A percentile compares a stretch with the other conserved stretches of the same genome.
Conservation (phyloP, 208 protist species). For the Kentomonas sorsogonicus region DNA sequence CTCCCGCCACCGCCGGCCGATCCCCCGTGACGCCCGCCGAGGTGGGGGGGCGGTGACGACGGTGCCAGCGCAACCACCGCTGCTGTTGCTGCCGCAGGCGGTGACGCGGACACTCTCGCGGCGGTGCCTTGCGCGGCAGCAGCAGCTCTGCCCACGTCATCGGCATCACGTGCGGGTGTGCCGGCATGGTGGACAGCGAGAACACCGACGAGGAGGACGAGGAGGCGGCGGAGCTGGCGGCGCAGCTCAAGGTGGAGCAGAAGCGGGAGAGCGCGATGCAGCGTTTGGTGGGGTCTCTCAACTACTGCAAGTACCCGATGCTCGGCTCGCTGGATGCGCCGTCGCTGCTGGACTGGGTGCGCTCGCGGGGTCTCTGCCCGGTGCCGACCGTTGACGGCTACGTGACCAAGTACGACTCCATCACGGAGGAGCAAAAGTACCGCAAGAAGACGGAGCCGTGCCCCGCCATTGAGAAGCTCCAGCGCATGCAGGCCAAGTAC, state of each 20-base stretch:
- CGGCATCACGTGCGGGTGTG: too few species aligned
- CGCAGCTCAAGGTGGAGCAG: background rate
- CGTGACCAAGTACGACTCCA: slow-evolving; percentile 40
- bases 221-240: background rate
- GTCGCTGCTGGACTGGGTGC: slow-evolving; percentile 59
- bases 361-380: too few species aligned
- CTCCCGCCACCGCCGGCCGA: background rate
- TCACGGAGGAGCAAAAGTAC: slow-evolving; percentile 53
- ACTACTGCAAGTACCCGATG: slow-evolving; percentile 30
- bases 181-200: too few species aligned
- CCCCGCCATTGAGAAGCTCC: slow-evolving; percentile 59
- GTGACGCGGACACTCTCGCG: too few species aligned
- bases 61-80: too few species aligned
- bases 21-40: too few species aligned
- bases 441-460: slow-evolving; percentile 38
- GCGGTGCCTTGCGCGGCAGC: too few species aligned
- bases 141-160: too few species aligned
- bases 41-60: too few species aligned
- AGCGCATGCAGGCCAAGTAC: slow-evolving; percentile 34
- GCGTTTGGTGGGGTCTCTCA: slow-evolving; percentile 11
- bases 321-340: slow-evolving; percentile 33
- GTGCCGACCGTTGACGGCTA: too few species aligned
- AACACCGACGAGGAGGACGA: slow-evolving; percentile 6
- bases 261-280: background rate
- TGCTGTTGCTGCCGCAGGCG: too few species aligned